phyloP scores from a whole-genome alignment of 2,329 filamentous ascomycete species.

The Alternaria sp. region DNA sequence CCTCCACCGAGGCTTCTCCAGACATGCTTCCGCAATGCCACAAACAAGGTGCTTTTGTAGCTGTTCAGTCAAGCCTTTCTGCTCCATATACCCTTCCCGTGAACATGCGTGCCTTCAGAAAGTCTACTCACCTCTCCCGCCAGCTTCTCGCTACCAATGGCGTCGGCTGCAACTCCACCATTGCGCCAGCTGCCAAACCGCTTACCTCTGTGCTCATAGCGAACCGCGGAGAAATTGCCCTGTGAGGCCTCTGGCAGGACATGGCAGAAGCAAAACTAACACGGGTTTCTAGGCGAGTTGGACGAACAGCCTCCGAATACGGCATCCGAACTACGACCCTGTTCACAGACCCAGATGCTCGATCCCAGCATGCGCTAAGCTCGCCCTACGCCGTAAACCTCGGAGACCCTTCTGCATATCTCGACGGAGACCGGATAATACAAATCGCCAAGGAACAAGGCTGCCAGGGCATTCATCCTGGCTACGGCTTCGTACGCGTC shows the following conservation, averaged over 20 bases:
- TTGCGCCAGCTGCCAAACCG: conserved; percentile 47
- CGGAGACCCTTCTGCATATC: conserved; percentile 82
- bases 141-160: conserved; percentile 45
- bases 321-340: conserved; percentile 93
- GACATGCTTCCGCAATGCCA: conserved; percentile 18
- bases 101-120: conserved; percentile 50
- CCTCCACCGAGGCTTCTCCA: conserved; percentile 36
- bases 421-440: conserved; percentile 94
- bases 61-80: conserved; percentile 23
- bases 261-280: not conserved
- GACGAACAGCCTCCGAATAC: conserved; percentile 83
- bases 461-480: conserved; percentile 92
- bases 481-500: conserved; percentile 78
- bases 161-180: conserved; percentile 44
- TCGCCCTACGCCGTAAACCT: conserved; percentile 86
- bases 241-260: conserved; percentile 57
- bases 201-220: conserved; percentile 87
- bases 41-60: conserved; percentile 31
- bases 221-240: conserved; percentile 94
- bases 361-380: conserved; percentile 85
- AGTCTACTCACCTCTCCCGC: conserved; percentile 46
- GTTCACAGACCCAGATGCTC: conserved; percentile 90
- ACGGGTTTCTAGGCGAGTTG: conserved; percentile 70
- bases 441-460: conserved; percentile 83
- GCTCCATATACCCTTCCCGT: conserved; percentile 23